Percentiles rank a stretch among this genome's conserved stretches.
Conservation (phyloP, 129 eudicot genomes). For the Escallonia herrerae region DNA sequence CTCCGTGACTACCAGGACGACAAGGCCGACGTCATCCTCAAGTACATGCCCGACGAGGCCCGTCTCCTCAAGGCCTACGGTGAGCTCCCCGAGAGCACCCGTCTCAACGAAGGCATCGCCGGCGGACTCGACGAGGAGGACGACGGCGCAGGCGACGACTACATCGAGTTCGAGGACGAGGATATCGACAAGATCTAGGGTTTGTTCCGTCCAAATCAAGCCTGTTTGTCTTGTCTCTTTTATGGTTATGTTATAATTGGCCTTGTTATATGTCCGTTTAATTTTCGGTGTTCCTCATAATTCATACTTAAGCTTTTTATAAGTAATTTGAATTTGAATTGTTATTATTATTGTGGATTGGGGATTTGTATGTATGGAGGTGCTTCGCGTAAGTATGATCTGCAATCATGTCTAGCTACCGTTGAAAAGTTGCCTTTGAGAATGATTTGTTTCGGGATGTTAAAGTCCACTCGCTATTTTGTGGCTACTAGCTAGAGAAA, state of each 20-base stretch:
- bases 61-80: conserved; percentile 84
- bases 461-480: too few relatives aligned
- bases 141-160: conserved; percentile 66
- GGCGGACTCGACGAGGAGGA: conserved; percentile 74
- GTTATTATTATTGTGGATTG: too few relatives aligned
- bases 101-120: conserved; percentile 75
- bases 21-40: conserved; percentile 84
- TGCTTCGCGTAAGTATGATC: too few relatives aligned
- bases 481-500: too few relatives aligned
- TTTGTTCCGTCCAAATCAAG: neutral
- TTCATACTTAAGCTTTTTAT: neutral
- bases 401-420: too few relatives aligned
- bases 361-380: too few relatives aligned
- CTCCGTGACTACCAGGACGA: conserved; percentile 94
- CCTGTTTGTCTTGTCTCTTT: neutral
- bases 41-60: conserved; percentile 94
- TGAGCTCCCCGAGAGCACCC: conserved; percentile 72
- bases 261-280: too few relatives aligned
- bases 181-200: conserved; percentile 76
- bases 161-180: conserved; percentile 90
- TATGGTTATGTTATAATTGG: neutral
- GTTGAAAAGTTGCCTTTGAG: too few relatives aligned
- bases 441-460: too few relatives aligned
- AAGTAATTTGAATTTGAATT: too few relatives aligned
- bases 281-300: too few relatives aligned